Evolutionary conservation across 1,139 yeast species (phyloP), one percentile per base, ranked within the genome.

Genomic region (Sugiyamaella paludigena): DNA sequence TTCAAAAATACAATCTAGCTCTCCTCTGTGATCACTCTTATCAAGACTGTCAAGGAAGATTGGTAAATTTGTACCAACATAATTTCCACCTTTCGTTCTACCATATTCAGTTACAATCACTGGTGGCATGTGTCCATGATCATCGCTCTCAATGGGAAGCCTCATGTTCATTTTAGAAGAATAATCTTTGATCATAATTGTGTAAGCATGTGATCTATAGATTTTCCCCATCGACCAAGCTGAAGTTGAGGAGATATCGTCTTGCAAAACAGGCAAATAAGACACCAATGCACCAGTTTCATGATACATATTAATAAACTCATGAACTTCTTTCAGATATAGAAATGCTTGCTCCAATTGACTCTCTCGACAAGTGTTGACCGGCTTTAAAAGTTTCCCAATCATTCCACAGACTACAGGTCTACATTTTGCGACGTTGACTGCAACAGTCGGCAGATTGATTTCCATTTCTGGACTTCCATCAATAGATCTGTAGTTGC

Each of bases 141-240:
- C 13, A 26, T 36, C 13, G 7, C 40, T 28, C 6, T 43, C 19
- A 4, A 11, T n/a, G 5, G 24, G 24, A 19, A 19, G 24, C 24
- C 5, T 19, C 24, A 19, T 19, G 24, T 19, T 19, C 24, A 19
- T 19, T 19, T 35, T 34, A 13, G 40, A n/a, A 36, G 39, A 45
- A 36, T 45, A 45, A 7, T 29, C 32, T 35, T 40, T 36, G 9
- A 48, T 47, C 36, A 42, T 31, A 28, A 40, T 6, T 24, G 49
- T 30, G 36, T 53, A 51, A 7, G 55, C 51, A 42, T 46, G 43
- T 1, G 56, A 47, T 9, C 56, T 45, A 33, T 51, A 47, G 3
- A 46, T 27, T 27, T 37, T 31, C 2, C 47, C 52, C 7, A 43
- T 34, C 19, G 37, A 30, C 53, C 51, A 53, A 2, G 53, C 50